Evolutionary conservation across 306 rosid species (phyloP).

Genomic region (Fragaria vesca): DNA sequence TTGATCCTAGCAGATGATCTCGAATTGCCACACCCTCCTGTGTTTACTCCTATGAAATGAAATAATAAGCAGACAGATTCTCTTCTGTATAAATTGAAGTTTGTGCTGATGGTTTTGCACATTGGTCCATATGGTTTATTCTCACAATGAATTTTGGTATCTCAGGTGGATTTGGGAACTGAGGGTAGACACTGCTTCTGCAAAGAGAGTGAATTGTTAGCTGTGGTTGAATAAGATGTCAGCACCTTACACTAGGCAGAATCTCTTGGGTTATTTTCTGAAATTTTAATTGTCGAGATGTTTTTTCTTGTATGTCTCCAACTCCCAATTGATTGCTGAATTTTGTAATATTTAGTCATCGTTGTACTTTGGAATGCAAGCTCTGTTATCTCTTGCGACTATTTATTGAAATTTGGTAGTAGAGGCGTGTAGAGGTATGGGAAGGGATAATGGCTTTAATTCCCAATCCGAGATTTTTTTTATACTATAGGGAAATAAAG

Average conservation of each 20-base stretch:
- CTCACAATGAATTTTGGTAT: neutral
- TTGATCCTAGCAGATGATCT: neutral
- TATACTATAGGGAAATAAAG: neutral
- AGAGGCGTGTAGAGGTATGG: neutral
- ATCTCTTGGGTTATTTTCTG: neutral
- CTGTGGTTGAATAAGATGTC: constrained; percentile 65
- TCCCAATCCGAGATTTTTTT: neutral
- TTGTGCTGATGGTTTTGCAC: neutral
- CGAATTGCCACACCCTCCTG: neutral
- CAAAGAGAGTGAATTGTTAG: constrained; percentile 76
- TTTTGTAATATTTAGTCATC: neutral
- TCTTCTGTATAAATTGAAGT: neutral
- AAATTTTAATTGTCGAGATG: neutral
- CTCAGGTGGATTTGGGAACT: constrained; percentile 92
- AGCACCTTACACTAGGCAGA: neutral
- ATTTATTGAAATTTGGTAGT: neutral
- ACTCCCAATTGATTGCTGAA: neutral
- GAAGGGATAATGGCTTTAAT: neutral
- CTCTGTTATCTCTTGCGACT: neutral
- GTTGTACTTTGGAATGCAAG: neutral
- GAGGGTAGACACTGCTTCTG: constrained; percentile 81
- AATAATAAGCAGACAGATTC: neutral
- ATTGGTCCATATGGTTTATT: neutral
- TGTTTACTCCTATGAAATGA: neutral
- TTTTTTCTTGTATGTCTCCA: neutral